Evolutionary conservation across 1,139 yeast genomes (phyloP), one percentile per base, ranked within the genome.

Genomic region (Wickerhamomyces sp.): DNA sequence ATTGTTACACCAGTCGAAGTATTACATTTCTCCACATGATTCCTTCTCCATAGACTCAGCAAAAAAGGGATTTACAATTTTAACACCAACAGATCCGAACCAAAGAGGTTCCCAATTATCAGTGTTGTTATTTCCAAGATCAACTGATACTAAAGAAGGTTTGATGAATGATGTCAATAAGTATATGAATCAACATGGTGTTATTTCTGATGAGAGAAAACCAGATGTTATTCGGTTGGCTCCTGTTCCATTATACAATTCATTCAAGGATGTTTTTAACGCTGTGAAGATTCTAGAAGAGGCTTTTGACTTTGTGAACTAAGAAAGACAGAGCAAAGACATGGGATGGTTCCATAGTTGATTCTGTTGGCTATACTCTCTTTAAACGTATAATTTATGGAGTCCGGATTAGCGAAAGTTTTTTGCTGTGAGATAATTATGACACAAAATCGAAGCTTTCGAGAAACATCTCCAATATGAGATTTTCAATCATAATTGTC

Each of bases 191-290:
- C 53, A 64, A 3, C 63, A 67, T 37, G 96, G 90, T 3, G 78
- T 88, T 3, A 77, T 90, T 37, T 86, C 89, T 47, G 98, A 91
- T 61, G 96, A 90, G 59, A 75, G 98, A 61, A 75, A 88, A 61
- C 98, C 97, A 1, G 82, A 83, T 61, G 97, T 90, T 9, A 81
- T 91, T 37, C 71, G 98, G 47, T 62, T 90, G 31, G 93, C 96
- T 0, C 96, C 98, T 6, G 72, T 78, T 8, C 93, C 96, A 0
- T 71, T 89, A 45, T 91, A 91, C 67, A 91, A 88, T 58, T 79
- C 87, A 1, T 86, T 86, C 54, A 66, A 61, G 40, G 95, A 91
- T 52, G 81, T 86, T 18, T 68, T 60, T 40, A 48, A 57, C 7
- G 80, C 79, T 5, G 79, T 72, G 6, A 53, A 64, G 27, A 58